phyloP scores from a whole-genome alignment of 371 early-diverging fungal genomes.

The Smittium mucronatum region DNA sequence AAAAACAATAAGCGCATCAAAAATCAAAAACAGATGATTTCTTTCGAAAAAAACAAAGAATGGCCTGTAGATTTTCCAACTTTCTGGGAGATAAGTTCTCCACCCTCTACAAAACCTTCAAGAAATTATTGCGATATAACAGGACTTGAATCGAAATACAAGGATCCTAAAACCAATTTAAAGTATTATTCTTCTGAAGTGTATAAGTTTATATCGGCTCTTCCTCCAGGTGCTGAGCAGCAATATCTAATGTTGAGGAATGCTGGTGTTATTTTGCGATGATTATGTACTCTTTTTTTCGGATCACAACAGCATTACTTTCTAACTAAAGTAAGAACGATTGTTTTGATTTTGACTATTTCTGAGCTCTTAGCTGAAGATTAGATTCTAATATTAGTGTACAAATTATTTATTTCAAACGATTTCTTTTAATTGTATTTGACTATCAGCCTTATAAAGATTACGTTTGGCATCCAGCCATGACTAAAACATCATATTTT shows the following conservation, averaged over 20 bases:
- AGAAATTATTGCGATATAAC: constrained; percentile 89
- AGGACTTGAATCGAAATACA: constrained; percentile 67
- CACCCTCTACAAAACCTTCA: constrained; percentile 67
- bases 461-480: too few species aligned
- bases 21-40: constrained; percentile 62
- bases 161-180: constrained; percentile 75
- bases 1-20: constrained; percentile 51
- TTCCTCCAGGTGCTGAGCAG: constrained; percentile 67
- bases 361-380: not conserved
- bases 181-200: constrained; percentile 71
- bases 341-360: not conserved
- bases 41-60: constrained; percentile 48
- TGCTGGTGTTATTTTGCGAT: constrained; percentile 63
- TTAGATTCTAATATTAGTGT: not conserved
- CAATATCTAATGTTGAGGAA: constrained; percentile 63
- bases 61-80: constrained; percentile 53
- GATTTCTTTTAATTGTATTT: not conserved
- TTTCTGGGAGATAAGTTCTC: constrained; percentile 68
- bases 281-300: constrained; percentile 6
- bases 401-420: not conserved
- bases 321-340: not conserved
- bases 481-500: too few species aligned
- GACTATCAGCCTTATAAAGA: not conserved
- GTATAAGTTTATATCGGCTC: constrained; percentile 57
- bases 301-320: not conserved